Evolutionary conservation across 2,329 filamentous ascomycete genomes (phyloP), one percentile per base, ranked within the genome.

Genomic region (Rhytidhysteron rufulum): DNA sequence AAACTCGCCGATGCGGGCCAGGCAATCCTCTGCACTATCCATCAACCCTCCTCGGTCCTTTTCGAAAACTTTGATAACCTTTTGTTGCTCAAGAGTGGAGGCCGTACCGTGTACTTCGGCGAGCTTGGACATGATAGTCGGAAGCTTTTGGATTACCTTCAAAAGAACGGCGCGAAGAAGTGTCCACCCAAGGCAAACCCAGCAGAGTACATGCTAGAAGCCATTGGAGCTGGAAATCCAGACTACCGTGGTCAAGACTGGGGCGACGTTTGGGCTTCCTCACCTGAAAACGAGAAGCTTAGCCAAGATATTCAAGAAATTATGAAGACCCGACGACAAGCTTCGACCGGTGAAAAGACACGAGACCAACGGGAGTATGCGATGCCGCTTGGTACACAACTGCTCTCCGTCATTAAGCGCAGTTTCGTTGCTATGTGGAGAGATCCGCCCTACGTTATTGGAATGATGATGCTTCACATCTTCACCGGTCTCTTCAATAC

Each of bases 51-150:
- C 1, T 79, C 80, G 0, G 75, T 80, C 8, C 67, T 86, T 0
- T 85, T 86, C 39, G 73, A 79, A 7, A 72, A 82, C 22, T 86
- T 86, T 43, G 83, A 86, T 47, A 76, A 74, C 1, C 72, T 86
- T 0, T 68, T 86, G 1, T 67, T 86, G 1, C 72, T 86, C 0
- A 76, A 80, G n/a, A 75, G 69, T 47, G 83, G 81, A 3, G 83
- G 83, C 7, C 76, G 77, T 49, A 83, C 78, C 2, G 77, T 82
- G 1, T 86, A 85, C 57, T 84, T 85, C 53, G 83, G 83, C 9
- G 79, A 75, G 40, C 69, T 79, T 44, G 57, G 67, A 34, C 58
- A 70, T 8, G 65, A 72, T 43, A 65, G 60, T 11, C 45, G 58
- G 10, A 67, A 53, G 0, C 54, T 74, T 9, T 56, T 69, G 25